These are phyloP conservation scores for Butyriboletus appendiculatus DNA, from an alignment of 1,284 basidiomycete species.

Conservation along the genomic window DNA sequence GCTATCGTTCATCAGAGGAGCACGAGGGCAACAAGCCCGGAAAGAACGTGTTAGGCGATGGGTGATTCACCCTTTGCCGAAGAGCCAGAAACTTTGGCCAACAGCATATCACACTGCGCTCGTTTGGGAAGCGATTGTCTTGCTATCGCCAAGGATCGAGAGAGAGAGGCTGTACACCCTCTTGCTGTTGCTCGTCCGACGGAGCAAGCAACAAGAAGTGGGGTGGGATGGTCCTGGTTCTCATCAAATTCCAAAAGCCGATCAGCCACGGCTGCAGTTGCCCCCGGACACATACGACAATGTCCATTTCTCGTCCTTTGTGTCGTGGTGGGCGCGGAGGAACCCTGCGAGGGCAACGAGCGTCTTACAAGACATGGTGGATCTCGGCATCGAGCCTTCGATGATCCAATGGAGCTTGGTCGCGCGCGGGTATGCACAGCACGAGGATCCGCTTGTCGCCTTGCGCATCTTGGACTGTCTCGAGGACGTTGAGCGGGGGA, in stretches of 20 bases:
- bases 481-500: conserved; percentile 2
- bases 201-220: conserved; percentile 3
- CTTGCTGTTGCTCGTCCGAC: conserved; percentile 21
- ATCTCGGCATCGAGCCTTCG: conserved; percentile 29
- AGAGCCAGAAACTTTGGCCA: conserved; percentile 36
- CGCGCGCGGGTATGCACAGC: conserved; percentile 19
- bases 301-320: conserved; percentile 34
- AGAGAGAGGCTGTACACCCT: conserved; percentile 33
- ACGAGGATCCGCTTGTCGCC: conserved; percentile 19
- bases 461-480: conserved; percentile 29
- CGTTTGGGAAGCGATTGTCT: conserved; percentile 38
- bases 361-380: conserved; percentile 40
- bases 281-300: conserved; percentile 23
- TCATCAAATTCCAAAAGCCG: neutral
- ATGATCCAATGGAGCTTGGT: conserved; percentile 29
- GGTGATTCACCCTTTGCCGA: neutral
- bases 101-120: conserved; percentile 37
- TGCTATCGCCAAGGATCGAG: conserved; percentile 9
- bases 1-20: conserved; percentile 16
- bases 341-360: conserved; percentile 16
- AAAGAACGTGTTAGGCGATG: conserved; percentile 5
- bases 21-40: conserved; percentile 6
- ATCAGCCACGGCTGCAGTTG: conserved; percentile 9
- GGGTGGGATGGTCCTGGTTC: neutral
- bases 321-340: conserved; percentile 20